A percentile compares a stretch with the other conserved stretches of the same genome.
Evolutionary conservation across 106 monocot genomes (phyloP).

Genomic region (Dendrobium catenatum): DNA sequence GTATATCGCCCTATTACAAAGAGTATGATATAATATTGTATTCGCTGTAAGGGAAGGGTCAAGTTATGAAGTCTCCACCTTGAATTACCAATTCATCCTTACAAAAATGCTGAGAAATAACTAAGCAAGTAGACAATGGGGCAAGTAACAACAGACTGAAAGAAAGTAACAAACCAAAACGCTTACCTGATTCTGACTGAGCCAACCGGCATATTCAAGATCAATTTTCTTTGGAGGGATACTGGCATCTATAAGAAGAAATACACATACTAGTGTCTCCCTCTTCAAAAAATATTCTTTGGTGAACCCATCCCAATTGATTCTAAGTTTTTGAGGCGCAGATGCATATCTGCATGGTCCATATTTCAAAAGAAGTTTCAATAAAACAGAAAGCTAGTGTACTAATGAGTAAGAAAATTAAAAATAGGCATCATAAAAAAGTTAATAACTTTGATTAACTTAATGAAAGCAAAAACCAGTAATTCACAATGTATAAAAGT

Average conservation of each 20-base stretch:
- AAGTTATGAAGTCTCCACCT: neutral
- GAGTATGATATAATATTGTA: neutral
- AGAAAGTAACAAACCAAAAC: neutral
- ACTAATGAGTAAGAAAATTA: neutral
- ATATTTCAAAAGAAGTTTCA: neutral
- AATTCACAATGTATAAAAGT: neutral
- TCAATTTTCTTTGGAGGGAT: constrained; percentile 74
- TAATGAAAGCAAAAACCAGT: neutral
- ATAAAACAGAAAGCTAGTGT: neutral
- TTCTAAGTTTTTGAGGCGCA: constrained; percentile 71
- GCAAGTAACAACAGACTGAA: neutral
- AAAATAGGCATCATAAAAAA: neutral
- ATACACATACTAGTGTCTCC: constrained; percentile 70
- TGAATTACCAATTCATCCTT: neutral
- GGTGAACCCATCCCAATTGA: constrained; percentile 77
- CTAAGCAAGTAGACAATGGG: neutral
- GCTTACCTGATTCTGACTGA: constrained; percentile 74
- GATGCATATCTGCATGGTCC: constrained; percentile 65
- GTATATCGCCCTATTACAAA: neutral
- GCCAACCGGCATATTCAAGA: constrained; percentile 92
- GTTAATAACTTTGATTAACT: neutral
- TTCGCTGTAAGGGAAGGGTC: neutral
- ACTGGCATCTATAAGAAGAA: constrained; percentile 75
- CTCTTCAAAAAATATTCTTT: constrained; percentile 81
- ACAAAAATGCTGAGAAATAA: neutral